Conservation (phyloP, 2,329 filamentous ascomycete species). For the Alternaria burnsii region DNA sequence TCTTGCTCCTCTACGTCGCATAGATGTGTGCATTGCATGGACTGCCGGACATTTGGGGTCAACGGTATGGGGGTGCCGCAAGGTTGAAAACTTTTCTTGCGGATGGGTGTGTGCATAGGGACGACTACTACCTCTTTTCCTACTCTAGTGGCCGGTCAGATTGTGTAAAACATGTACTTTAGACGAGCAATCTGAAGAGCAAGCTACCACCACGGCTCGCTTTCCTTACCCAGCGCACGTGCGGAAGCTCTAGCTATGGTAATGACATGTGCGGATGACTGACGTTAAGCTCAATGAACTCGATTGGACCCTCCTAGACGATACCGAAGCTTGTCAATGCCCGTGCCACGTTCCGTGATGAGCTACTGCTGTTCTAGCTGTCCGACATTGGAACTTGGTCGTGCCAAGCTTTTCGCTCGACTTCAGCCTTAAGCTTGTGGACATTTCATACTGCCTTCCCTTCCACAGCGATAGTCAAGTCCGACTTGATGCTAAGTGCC, state of each 20-base stretch:
- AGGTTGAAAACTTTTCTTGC: slow-evolving; percentile 48
- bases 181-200: slow-evolving; percentile 54
- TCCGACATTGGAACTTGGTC: slow-evolving; percentile 32
- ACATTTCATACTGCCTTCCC: neutral
- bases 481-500: neutral
- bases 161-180: slow-evolving; percentile 57
- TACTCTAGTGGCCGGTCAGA: slow-evolving; percentile 53
- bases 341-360: slow-evolving; percentile 31
- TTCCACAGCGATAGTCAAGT: slow-evolving; percentile 15
- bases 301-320: slow-evolving; percentile 29
- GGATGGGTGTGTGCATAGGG: slow-evolving; percentile 53
- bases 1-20: slow-evolving; percentile 54
- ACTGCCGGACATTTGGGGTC: slow-evolving; percentile 45
- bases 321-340: slow-evolving; percentile 30
- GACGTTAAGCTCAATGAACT: slow-evolving; percentile 39
- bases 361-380: slow-evolving; percentile 29
- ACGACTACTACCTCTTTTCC: slow-evolving; percentile 50
- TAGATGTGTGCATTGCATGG: slow-evolving; percentile 50
- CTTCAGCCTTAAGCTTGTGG: slow-evolving; percentile 27
- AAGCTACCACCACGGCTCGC: slow-evolving; percentile 50
- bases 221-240: slow-evolving; percentile 35
- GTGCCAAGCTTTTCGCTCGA: slow-evolving; percentile 46
- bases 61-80: slow-evolving; percentile 44
- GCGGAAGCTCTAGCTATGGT: slow-evolving; percentile 31
- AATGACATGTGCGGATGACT: slow-evolving; percentile 38